Base-by-base conservation (phyloP, 1,284 basidiomycete species). In the Chalciporus piperatoides region DNA sequence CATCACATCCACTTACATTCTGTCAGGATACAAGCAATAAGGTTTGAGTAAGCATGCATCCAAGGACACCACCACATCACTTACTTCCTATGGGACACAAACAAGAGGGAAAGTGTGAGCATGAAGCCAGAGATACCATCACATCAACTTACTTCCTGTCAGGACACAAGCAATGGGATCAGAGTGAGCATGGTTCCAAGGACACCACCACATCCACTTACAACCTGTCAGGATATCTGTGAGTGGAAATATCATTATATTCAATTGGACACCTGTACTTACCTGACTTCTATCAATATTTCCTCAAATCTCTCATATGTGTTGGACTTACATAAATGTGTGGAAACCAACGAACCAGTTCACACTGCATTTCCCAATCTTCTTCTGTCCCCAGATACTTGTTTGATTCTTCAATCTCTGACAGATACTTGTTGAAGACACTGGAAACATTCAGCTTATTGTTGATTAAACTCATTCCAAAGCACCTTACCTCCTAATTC, bases 401-500 rank as follows among this genome's bases (percentile, higher is more conserved):
- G 21, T 23, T 23, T 23, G 21, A 23, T 23, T 23, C 7, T 15
- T 5, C 0, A 30, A 5, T 2, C 2, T 19, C 14, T 8, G 41
- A 0, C 1, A 14, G 6, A 3, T 23, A 3, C 2, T 6, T 23
- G 1, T 7, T 8, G 24, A 48, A 17, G 3, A 19, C 11, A 12
- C 46, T 50, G 0, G 9, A 14, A 27, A 2, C 28, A 33, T 4
- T 49, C n/a, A 4, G 6, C 7, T 37, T 17, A 28, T 27, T 6
- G n/a, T n/a, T n/a, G n/a, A n/a, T n/a, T n/a, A n/a, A n/a, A n/a
- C n/a, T n/a, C n/a, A n/a, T n/a, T n/a, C n/a, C n/a, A 25, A 7
- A 25, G 6, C 2, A n/a, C 33, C 44, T 49, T 50, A 11, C 48
- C 48, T 50, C 28, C 6, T 48, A 3, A 48, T 17, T 36, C 32